These are phyloP conservation scores for Ammopiptanthus mongolicus DNA, from an alignment of 306 rosid species.

Conservation along the genomic window DNA sequence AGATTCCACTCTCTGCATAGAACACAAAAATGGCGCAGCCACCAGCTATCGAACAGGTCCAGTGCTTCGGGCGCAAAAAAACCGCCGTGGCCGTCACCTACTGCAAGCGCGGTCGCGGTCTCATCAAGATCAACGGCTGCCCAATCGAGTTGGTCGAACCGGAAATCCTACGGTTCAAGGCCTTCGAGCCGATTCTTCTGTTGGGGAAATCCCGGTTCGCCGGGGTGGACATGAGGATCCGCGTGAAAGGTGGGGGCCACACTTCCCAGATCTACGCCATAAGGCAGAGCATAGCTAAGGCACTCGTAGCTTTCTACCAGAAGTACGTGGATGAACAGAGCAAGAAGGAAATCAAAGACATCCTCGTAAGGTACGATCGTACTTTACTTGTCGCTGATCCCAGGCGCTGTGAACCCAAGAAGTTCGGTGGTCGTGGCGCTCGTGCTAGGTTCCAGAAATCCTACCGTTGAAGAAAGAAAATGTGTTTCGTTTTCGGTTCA, in stretches of 20 bases:
- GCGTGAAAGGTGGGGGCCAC: conserved; percentile 83
- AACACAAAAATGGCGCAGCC: conserved; percentile 18
- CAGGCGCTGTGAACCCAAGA: conserved; percentile 88
- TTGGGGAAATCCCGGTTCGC: conserved; percentile 65
- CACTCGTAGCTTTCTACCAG: conserved; percentile 77
- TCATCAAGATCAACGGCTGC: conserved; percentile 81
- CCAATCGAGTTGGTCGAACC: conserved; percentile 80
- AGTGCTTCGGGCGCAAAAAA: conserved; percentile 85
- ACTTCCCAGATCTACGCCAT: conserved; percentile 84
- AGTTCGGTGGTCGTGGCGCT: conserved; percentile 93
- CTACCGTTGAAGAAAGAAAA: conserved; percentile 49
- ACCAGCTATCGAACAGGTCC: conserved; percentile 48
- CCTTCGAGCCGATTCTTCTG: conserved; percentile 71
- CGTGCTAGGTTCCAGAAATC: conserved; percentile 90
- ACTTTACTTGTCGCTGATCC: conserved; percentile 83
- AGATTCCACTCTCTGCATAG: background rate
- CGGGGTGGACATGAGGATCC: conserved; percentile 75
- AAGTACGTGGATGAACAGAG: conserved; percentile 87
- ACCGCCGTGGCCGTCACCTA: conserved; percentile 86
- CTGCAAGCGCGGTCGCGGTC: conserved; percentile 81
- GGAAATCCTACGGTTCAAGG: conserved; percentile 81
- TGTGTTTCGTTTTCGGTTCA: conserved; percentile 23
- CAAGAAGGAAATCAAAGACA: conserved; percentile 90
- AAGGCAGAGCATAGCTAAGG: conserved; percentile 81
- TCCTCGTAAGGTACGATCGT: conserved; percentile 61